Conservation (phyloP, 2,329 filamentous ascomycete genomes). For the Daldinia eschscholtzii region DNA sequence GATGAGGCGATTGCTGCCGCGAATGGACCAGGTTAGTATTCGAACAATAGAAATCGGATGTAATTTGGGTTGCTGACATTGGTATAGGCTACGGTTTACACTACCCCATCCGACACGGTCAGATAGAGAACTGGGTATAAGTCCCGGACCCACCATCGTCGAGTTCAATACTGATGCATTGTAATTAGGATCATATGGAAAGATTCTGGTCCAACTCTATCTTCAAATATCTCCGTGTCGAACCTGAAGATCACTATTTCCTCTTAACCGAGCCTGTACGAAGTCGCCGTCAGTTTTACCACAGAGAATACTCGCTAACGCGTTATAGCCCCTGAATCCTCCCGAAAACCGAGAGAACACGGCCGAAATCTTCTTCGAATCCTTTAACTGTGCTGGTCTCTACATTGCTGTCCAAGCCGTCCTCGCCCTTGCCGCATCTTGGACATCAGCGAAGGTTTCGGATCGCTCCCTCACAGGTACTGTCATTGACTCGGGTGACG, state of each 20-base stretch:
- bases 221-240: slow-evolving; percentile 98
- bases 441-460: slow-evolving; percentile 98
- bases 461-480: slow-evolving; percentile 96
- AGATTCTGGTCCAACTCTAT: slow-evolving; percentile 99
- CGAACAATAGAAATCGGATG: not conserved
- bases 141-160: not conserved
- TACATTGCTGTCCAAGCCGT: slow-evolving; percentile 99
- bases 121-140: slow-evolving; percentile 96
- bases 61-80: slow-evolving; percentile 34
- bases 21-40: slow-evolving; percentile 76
- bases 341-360: slow-evolving; percentile 99
- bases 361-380: slow-evolving; percentile 99
- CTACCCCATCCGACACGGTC: slow-evolving; percentile 97
- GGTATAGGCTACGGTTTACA: slow-evolving; percentile 87
- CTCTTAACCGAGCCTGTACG: slow-evolving; percentile 94
- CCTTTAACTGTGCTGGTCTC: slow-evolving; percentile 98
- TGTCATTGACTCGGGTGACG: slow-evolving; percentile 98
- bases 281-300: slow-evolving; percentile 17
- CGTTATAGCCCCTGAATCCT: slow-evolving; percentile 86
- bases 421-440: slow-evolving; percentile 93
- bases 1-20: slow-evolving; percentile 92
- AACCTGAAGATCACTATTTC: slow-evolving; percentile 99
- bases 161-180: slow-evolving; percentile 40
- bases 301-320: slow-evolving; percentile 34
- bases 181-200: slow-evolving; percentile 93